Percentiles rank a stretch among this genome's conserved stretches.
These are phyloP conservation scores for Yarrowia deformans DNA, from an alignment of 805 yeast species.

Conservation along the genomic window DNA sequence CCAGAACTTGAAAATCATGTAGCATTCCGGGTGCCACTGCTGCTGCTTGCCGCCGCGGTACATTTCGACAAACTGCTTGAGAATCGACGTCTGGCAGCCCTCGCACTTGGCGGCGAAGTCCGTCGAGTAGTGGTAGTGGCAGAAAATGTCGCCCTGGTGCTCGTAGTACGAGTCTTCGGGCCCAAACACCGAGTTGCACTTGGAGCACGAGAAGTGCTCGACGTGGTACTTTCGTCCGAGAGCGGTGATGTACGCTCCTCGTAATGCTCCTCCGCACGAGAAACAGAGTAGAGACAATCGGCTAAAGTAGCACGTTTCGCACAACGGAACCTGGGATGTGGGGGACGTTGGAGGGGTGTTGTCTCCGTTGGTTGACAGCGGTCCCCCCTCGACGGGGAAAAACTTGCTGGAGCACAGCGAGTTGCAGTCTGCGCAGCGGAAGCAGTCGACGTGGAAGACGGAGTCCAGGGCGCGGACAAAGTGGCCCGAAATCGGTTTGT, in stretches of 20 bases:
- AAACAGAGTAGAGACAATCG: conserved; percentile 85
- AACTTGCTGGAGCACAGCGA: conserved; percentile 82
- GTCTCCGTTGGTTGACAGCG: conserved; percentile 40
- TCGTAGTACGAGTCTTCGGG: conserved; percentile 92
- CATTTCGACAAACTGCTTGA: conserved; percentile 93
- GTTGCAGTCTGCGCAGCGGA: conserved; percentile 84
- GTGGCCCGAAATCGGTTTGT: conserved; percentile 66
- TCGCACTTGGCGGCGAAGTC: conserved; percentile 87
- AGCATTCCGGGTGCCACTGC: conserved; percentile 99
- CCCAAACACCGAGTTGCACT: conserved; percentile 86
- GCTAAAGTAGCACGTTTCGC: conserved; percentile 92
- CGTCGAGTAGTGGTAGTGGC: conserved; percentile 92
- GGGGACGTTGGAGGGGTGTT: conserved; percentile 44
- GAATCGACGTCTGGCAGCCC: conserved; percentile 89
- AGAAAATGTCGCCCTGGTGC: conserved; percentile 79
- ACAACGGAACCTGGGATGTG: conserved; percentile 64
- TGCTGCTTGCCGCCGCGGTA: conserved; percentile 89
- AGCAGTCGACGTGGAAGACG: conserved; percentile 87
- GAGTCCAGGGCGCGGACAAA: conserved; percentile 83
- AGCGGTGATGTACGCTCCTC: conserved; percentile 95
- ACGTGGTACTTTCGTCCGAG: conserved; percentile 90
- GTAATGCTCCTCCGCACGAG: conserved; percentile 81
- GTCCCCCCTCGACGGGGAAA: conserved; percentile 71
- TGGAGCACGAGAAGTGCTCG: conserved; percentile 91
- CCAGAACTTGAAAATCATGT: conserved; percentile 97